Base-by-base conservation (phyloP, 441 rosid genomes). In the Kokia cookei region DNA sequence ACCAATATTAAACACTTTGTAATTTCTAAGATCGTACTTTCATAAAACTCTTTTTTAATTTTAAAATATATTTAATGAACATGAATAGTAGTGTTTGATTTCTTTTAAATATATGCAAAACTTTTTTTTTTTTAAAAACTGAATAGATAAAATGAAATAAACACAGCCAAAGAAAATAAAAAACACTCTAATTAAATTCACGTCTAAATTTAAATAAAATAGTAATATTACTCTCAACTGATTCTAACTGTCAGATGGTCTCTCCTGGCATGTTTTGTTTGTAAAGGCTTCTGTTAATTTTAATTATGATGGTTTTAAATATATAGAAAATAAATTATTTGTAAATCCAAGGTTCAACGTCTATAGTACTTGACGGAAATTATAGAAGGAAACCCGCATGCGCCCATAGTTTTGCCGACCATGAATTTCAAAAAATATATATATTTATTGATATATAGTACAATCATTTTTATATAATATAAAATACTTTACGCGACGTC, bases 351-450 rank as follows among this genome's bases (percentile, higher is more conserved):
- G 53, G 15, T 62, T 58, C 19, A 43, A n/a, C 5, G 22, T 19
- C 22, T 1, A 37, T 19, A 19, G 43, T 17, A 35, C 42, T 62
- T 61, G 54, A 15, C 76, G 37, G 77, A 69, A 15, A 75, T 17
- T 40, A 26, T 19, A 45, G 24, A 24, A 57, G 68, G 73, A 79
- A 78, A 61, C 82, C 29, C 29, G 45, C 24, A 55, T 54, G 37
- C 75, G 88, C 88, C 84, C 85, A 79, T 79, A 47, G 84, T 83
- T 83, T 85, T 82, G 65, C 29, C 32, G 27, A 29, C 42, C 13
- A 72, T 19, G 27, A 14, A 4, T 11, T 26, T 26, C 1, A 27
- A 68, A 19, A 55, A 47, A 69, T 71, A 42, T 5, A 51, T 51
- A 51, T 50, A 14, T 5, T 12, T 63, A 53, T 67, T 24, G 35